Base-by-base conservation (phyloP, 1,284 basidiomycete species). In the Sporisorium exsertum region DNA sequence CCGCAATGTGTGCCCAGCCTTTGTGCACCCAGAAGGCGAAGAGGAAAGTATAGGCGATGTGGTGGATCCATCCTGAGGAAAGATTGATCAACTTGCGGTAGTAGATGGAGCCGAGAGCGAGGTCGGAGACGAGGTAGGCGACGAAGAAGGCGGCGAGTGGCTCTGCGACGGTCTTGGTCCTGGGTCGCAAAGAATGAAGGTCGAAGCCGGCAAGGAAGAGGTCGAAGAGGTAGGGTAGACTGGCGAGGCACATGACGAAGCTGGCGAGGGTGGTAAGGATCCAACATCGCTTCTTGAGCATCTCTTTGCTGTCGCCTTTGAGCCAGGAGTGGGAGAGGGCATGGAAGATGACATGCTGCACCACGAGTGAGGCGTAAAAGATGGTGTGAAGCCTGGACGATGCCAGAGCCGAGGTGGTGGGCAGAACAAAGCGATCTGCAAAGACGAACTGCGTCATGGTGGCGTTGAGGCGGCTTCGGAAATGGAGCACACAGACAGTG, bases 251-350 rank as follows among this genome's bases (percentile, higher is more conserved):
- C 72, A 82, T 79, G 45, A 81, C 78, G 43, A 80, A 64, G 43
- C 74, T 82, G 59, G 77, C 69, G 15, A 85, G 42, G 29, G 81
- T 85, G 24, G 84, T 85, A 56, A 85, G 75, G 60, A 85, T 84
- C 84, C 84, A 85, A 40, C 78, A 81, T 22, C 83, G 79, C 52
- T 81, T 79, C 61, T 81, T 83, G 65, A 75, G 73, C 67, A 78
- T 72, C 9, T 79, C 77, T 20, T 74, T 68, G 58, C 46, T 66
- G 18, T 70, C 65, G 50, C 79, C 83, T 13, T 49, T 56, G 60
- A 74, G 80, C 49, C 77, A 54, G 9, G 79, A 73, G 35, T 68
- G 54, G 13, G 80, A 74, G 24, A 85, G 56, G 2, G 72, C 40
- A 24, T 85, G 83, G 54, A 80, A 85, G 53, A 75, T 68, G 49